Percentiles rank a stretch among this genome's conserved stretches.
Evolutionary conservation across 306 rosid genomes (phyloP).

Genomic region (cucumber (Cucumis sativus)): DNA sequence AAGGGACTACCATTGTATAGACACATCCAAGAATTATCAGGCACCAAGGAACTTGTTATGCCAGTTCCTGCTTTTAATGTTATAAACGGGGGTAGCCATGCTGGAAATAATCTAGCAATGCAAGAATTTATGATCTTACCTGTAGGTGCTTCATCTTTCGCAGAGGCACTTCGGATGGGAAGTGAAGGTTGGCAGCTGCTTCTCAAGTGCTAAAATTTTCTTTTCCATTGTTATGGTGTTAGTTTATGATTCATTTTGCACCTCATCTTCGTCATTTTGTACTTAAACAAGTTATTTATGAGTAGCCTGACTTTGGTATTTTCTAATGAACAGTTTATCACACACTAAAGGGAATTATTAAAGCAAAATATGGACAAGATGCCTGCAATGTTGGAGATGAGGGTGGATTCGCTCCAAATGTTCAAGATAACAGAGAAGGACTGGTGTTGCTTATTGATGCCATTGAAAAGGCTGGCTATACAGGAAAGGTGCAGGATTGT

Average conservation of each 20-base stretch:
- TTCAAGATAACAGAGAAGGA: constrained; percentile 95
- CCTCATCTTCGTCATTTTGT: neutral
- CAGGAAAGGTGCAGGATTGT: constrained; percentile 59
- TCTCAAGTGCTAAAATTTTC: neutral
- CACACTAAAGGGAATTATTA: constrained; percentile 80
- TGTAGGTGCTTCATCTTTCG: constrained; percentile 81
- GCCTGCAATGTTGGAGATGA: constrained; percentile 99
- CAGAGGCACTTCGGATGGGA: constrained; percentile 90
- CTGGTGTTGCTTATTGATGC: constrained; percentile 87
- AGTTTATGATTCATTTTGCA: constrained; percentile 3
- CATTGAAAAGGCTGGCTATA: constrained; percentile 93
- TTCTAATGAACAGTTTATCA: constrained; percentile 56
- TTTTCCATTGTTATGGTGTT: neutral
- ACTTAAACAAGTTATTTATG: neutral
- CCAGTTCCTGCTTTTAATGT: constrained; percentile 99
- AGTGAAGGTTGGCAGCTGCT: constrained; percentile 71
- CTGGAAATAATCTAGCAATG: constrained; percentile 95
- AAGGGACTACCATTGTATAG: constrained; percentile 79
- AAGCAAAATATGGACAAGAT: constrained; percentile 94
- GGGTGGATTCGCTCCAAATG: constrained; percentile 99
- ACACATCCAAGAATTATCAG: constrained; percentile 84
- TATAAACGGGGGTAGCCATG: constrained; percentile 93
- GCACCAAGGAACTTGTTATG: constrained; percentile 90
- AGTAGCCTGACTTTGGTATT: neutral
- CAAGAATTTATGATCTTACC: constrained; percentile 98